Base-by-base conservation (phyloP, 1,139 yeast species). In the Hansenula lynferdii region DNA sequence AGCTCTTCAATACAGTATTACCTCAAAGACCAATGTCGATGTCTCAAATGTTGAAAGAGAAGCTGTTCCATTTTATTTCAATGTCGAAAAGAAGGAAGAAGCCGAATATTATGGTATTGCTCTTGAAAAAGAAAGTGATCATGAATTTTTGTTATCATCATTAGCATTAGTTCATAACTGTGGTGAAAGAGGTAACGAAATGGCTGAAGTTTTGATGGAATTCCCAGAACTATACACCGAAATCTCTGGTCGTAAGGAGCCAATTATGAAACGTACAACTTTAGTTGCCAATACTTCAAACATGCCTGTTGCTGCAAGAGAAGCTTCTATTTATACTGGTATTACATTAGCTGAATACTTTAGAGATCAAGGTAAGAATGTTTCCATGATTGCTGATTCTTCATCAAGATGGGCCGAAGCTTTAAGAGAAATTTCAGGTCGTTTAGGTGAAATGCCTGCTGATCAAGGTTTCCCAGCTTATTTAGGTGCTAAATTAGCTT, bases 401-500 rank as follows among this genome's bases (percentile, higher is more conserved):
- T 90, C 97, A 27, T 90, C 97, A 33, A 92, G 99, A 77, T 92
- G 99, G 99, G 99, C 99, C 35, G 99, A 92, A 72, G 99, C 99
- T 44, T 77, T 92, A 63, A 89, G 99, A 82, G 99, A 92, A 77
- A 83, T 92, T 65, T 90, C 97, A 40, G 99, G 99, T 79, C 95
- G 99, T 77, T 75, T 92, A 65, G 98, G 98, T 68, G 99, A 94
- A 74, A 92, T 92, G 99, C 99, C 99, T 62, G 99, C 99, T 47
- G 99, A 92, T 71, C 98, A 94, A 74, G 99, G 99, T 76, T 92
- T 90, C 94, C 99, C 99, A 48, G 99, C 99, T 42, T 92, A 94
- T 64, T 77, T 92, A 65, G 98, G 98, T 70, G 96, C 99, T 40
- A 92, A 92, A 65, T 77, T 92, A 60, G 97, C 99, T 41, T 92